Evolutionary conservation across 1,139 yeast species (phyloP), one percentile per base, ranked within the genome.

Genomic region (Suhomyces bribrorum): DNA sequence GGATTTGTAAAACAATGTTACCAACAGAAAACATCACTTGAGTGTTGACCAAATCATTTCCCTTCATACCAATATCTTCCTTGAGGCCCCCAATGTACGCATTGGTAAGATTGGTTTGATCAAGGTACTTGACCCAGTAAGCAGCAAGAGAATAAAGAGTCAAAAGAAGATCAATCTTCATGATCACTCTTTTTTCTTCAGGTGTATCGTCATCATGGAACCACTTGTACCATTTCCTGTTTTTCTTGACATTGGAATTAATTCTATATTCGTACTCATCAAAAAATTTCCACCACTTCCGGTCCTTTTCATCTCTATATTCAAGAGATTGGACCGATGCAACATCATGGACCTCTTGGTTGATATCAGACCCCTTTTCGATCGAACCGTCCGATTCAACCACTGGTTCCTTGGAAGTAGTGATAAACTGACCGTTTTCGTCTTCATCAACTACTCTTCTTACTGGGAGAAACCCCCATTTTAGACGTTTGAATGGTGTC

Each of bases 61-160:
- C 86, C 45, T 69, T 59, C 78, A 85, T 75, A 20, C 70, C 64
- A 31, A 84, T 62, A 35, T 72, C 80, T 49, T 79, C 79, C 46
- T 76, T 65, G 72, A 84, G 69, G 9, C 83, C 82, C 13, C 83
- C 75, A 32, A 83, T 81, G 54, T 83, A 84, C n/a, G 89, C 88
- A 53, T 79, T 81, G 39, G 78, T 76, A 36, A 79, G 64, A 52
- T 76, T 77, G 32, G 80, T 69, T 42, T 75, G 75, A 56, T 84
- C 90, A 36, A 84, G 64, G 41, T 80, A 80, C 53, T 83, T 83
- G 35, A 81, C 82, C 85, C 87, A 84, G 57, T 81, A 83, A 14
- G 82, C 78, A 62, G 80, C 62, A 49, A 82, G 66, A 24, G 84
- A 73, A 55, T 79, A 83, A 29, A 79, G 60, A 4, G 84, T 75